Evolutionary conservation across 768 basidiomycete genomes (phyloP).

Genomic region (Suillus fuscotomentosus): DNA sequence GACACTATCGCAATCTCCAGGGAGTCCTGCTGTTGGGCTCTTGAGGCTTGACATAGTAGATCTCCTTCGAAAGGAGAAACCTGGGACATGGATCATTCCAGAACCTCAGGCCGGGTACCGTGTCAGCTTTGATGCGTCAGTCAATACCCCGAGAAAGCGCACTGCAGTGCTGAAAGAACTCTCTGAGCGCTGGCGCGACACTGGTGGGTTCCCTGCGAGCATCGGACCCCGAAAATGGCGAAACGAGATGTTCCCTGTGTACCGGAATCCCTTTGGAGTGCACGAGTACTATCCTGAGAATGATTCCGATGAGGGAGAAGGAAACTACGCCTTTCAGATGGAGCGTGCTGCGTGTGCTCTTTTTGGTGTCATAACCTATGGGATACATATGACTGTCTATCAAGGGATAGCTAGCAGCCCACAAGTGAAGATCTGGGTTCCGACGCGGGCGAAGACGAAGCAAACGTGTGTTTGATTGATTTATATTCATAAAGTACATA

Average conservation of each 20-base stretch:
- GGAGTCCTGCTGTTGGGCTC: slow-evolving; percentile 59
- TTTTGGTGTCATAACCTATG: slow-evolving; percentile 89
- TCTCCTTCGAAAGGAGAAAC: slow-evolving; percentile 47
- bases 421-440: slow-evolving; percentile 75
- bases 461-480: slow-evolving; percentile 63
- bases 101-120: slow-evolving; percentile 20
- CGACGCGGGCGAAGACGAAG: slow-evolving; percentile 82
- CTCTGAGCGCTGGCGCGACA: slow-evolving; percentile 75
- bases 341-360: slow-evolving; percentile 87
- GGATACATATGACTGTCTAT: slow-evolving; percentile 86
- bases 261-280: slow-evolving; percentile 63
- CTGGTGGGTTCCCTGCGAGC: slow-evolving; percentile 52
- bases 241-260: slow-evolving; percentile 78
- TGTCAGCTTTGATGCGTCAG: slow-evolving; percentile 50
- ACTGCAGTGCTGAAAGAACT: slow-evolving; percentile 61
- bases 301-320: slow-evolving; percentile 21
- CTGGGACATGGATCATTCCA: slow-evolving; percentile 44
- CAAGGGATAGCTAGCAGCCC: slow-evolving; percentile 34
- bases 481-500: neutral
- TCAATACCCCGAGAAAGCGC: slow-evolving; percentile 58
- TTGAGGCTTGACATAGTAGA: slow-evolving; percentile 57
- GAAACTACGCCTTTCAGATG: slow-evolving; percentile 82
- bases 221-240: slow-evolving; percentile 84
- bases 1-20: slow-evolving; percentile 46
- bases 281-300: slow-evolving; percentile 31